A percentile compares a stretch with the other conserved stretches of the same genome.
These are phyloP conservation scores for Colletotrichum plurivorum DNA, from an alignment of 2,329 filamentous ascomycete genomes.

Conservation along the genomic window DNA sequence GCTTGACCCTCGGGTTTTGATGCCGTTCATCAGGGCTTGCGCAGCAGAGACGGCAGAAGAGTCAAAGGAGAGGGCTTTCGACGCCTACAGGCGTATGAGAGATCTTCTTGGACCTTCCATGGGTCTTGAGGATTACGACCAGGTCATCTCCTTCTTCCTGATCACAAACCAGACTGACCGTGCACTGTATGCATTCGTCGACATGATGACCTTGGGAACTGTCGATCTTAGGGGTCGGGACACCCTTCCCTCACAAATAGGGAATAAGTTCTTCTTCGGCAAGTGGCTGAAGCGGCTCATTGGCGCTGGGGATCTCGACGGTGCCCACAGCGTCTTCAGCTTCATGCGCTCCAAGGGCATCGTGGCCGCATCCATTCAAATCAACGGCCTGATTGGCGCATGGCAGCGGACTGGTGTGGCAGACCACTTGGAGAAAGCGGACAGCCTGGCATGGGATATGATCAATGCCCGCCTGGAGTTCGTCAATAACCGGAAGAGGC, in stretches of 20 bases:
- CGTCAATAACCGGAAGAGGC: slow-evolving; percentile 64
- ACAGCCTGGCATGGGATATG: slow-evolving; percentile 82
- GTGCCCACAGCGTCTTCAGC: slow-evolving; percentile 79
- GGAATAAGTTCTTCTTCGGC: slow-evolving; percentile 86
- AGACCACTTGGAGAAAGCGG: slow-evolving; percentile 71
- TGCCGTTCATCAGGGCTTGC: slow-evolving; percentile 80
- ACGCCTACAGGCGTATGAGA: slow-evolving; percentile 75
- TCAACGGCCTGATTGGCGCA: slow-evolving; percentile 86
- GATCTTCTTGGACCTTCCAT: slow-evolving; percentile 71
- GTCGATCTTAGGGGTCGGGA: slow-evolving; percentile 61
- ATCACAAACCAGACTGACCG: slow-evolving; percentile 74
- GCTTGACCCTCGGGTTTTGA: slow-evolving; percentile 68
- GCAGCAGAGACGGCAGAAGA: slow-evolving; percentile 65
- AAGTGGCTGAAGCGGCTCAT: slow-evolving; percentile 92
- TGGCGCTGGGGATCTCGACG: slow-evolving; percentile 77
- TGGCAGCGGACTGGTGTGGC: slow-evolving; percentile 77
- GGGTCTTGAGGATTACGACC: slow-evolving; percentile 82
- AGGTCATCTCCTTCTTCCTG: slow-evolving; percentile 79
- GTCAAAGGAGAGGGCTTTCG: slow-evolving; percentile 72
- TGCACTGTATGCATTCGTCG: slow-evolving; percentile 84
- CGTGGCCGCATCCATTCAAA: slow-evolving; percentile 78
- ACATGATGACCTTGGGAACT: slow-evolving; percentile 83
- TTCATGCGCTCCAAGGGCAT: slow-evolving; percentile 81
- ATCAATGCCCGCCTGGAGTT: slow-evolving; percentile 76
- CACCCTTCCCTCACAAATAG: slow-evolving; percentile 63